Base-by-base conservation (phyloP, 1,284 basidiomycete species). In the Pholiota adiposa region DNA sequence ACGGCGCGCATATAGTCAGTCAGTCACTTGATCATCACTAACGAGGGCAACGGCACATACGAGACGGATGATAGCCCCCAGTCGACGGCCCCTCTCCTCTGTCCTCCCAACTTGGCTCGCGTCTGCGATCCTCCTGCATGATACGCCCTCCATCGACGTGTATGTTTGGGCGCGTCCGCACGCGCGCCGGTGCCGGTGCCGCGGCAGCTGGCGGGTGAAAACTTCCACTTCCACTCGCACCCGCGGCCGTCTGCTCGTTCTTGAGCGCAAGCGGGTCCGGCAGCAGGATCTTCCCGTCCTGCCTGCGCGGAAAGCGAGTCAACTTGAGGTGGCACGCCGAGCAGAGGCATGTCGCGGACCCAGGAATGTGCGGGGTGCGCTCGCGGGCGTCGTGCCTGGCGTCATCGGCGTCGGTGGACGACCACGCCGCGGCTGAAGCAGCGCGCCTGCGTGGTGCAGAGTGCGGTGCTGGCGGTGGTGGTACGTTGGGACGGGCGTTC, bases 251-350 rank as follows among this genome's bases (percentile, higher is more conserved):
- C 40, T 19, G 6, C 40, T 46, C 44, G 4, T 3, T 46, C 27
- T 48, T 50, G 41, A 44, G 14, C 21, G 41, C 23, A 12, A 23
- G 16, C 34, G 64, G 65, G 23, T 56, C 19, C 18, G 69, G 69
- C 43, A 70, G 60, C 18, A 67, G 41, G 38, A 70, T 69, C 61
- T 55, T 60, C 34, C 69, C 69, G 51, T 70, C 67, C 49, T 43
- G 61, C 6, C 65, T 58, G 34, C 69, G 58, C 31, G 69, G 69
- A 52, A 70, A 70, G 34, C 63, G 53, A n/a, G 40, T 36, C 34
- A 50, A 19, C 19, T 56, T 64, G 21, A 67, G 56, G 54, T 69
- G 67, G 51, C 67, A 70, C 33, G 60, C 48, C 3, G 65, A 38
- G 51, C 67, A 68, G 18, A 61, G 53, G 46, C 67, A 68, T 18